phyloP scores from a whole-genome alignment of 1,139 yeast genomes.

The Yamadazyma triangularis region DNA sequence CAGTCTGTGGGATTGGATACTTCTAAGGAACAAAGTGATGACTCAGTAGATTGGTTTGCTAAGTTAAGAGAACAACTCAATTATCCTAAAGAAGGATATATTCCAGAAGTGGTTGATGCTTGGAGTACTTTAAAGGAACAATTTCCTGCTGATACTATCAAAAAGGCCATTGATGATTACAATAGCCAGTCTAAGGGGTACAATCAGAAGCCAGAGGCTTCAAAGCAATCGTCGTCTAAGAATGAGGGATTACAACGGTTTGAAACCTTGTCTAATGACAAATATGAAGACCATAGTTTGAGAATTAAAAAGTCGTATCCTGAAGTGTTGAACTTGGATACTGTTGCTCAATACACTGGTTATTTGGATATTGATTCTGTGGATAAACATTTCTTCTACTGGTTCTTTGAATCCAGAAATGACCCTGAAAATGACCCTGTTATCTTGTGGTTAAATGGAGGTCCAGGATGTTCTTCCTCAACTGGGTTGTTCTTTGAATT shows the following conservation, averaged over 20 bases:
- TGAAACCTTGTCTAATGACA: conserved; percentile 18
- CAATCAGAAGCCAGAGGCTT: conserved; percentile 2
- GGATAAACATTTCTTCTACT: conserved; percentile 76
- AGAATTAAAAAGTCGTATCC: conserved; percentile 42
- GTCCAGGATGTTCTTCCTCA: conserved; percentile 87
- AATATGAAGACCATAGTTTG: conserved; percentile 32
- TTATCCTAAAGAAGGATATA: conserved; percentile 8
- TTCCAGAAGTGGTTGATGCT: conserved; percentile 10
- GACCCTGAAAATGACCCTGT: conserved; percentile 85
- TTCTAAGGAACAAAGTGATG: conserved; percentile 3
- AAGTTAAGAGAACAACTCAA: conserved; percentile 5
- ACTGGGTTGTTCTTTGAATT: conserved; percentile 90
- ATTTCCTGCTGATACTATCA: conserved; percentile 15
- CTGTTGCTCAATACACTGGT: conserved; percentile 61
- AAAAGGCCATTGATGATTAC: conserved; percentile 17
- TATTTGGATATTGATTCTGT: conserved; percentile 52
- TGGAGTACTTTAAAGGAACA: conserved; percentile 23
- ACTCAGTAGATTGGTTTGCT: conserved; percentile 5
- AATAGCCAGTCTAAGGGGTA: too few species aligned
- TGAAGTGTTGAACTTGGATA: conserved; percentile 45
- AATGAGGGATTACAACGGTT: too few species aligned
- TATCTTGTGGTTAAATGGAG: conserved; percentile 86
- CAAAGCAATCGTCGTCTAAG: too few species aligned
- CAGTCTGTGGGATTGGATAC: conserved; percentile 1
- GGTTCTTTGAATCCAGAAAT: conserved; percentile 89